Base-by-base conservation (phyloP, 345 rosid species). In the Cardamine chenopodiifolia region DNA sequence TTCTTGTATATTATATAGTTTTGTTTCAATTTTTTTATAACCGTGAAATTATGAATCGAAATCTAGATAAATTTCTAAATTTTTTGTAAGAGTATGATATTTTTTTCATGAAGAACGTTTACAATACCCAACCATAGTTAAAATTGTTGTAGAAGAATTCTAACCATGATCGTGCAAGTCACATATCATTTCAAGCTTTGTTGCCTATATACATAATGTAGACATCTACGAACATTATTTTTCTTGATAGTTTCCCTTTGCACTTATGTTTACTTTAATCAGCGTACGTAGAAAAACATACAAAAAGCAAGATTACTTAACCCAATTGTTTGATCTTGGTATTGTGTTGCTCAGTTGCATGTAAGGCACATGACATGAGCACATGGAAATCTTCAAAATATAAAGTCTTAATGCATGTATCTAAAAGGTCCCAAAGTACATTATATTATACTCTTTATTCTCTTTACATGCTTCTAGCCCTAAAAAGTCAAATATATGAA, bases 331-430 rank as follows among this genome's bases (percentile, higher is more conserved):
- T 63, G 56, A 63, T 42, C 68, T 49, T 35, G 4, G 15, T 35
- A 22, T 49, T 54, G 14, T 47, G 67, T 37, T 53, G 66, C 4
- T 76, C 58, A 56, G 7, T 62, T 55, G 66, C 76, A 71, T 77
- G 77, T 17, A 65, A 58, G 76, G 68, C 72, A 78, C 77, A 39
- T 78, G 63, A 77, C 76, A 61, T 32, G 59, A 54, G 62, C 68
- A 78, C 68, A 66, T 72, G 34, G 45, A 66, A 17, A 60, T 66
- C 26, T 60, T 66, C 59, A 52, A 66, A 78, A 71, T 69, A 25
- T 42, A 40, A 66, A 71, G 34, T 76, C 62, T 45, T 53, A 52
- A 40, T 45, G 63, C 39, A 60, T 62, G 40, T 29, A 68, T 52
- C 47, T 40, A 68, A 58, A 53, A 61, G 62, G 66, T 35, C 55